Conservation (phyloP, 192 early-diverging fungal species). For the Martensiomyces pterosporus region DNA sequence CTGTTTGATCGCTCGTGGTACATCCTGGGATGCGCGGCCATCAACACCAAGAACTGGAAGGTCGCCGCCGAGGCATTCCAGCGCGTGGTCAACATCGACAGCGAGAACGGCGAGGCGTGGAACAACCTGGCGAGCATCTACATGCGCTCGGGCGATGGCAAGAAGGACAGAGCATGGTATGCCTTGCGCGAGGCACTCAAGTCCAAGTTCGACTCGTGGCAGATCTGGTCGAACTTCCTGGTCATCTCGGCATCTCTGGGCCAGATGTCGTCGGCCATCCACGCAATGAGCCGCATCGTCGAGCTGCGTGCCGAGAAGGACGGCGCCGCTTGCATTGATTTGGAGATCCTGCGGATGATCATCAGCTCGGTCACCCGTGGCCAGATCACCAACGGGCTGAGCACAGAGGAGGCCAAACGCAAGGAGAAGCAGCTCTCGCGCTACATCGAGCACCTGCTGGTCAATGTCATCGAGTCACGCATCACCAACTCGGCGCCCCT, state of each 20-base stretch:
- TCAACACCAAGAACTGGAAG: conserved; percentile 75
- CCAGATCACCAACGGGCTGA: conserved; percentile 11
- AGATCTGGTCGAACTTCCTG: conserved; percentile 94
- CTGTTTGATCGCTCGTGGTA: conserved; percentile 97
- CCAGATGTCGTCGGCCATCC: conserved; percentile 78
- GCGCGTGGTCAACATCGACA: conserved; percentile 66
- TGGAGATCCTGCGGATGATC: conserved; percentile 72
- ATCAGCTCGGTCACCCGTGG: conserved; percentile 61
- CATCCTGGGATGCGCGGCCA: conserved; percentile 88
- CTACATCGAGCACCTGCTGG: conserved; percentile 60
- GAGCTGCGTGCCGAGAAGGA: conserved; percentile 70
- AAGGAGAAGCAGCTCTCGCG: conserved; percentile 25
- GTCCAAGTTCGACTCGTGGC: conserved; percentile 75
- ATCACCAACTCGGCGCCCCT: conserved; percentile 70
- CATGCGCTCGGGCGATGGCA: conserved; percentile 62
- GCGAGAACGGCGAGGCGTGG: conserved; percentile 92
- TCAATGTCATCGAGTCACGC: conserved; percentile 65
- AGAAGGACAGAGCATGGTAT: conserved; percentile 69
- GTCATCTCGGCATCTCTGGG: conserved; percentile 71
- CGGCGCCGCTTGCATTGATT: conserved; percentile 70
- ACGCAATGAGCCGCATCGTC: conserved; percentile 76
- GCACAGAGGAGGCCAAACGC: conserved; percentile 48
- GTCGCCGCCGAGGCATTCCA: conserved; percentile 70
- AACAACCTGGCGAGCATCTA: conserved; percentile 90
- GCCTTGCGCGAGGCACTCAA: conserved; percentile 79